These are phyloP conservation scores for Leptodermis oblonga DNA, from an alignment of 257 asterid genomes.

Conservation along the genomic window DNA sequence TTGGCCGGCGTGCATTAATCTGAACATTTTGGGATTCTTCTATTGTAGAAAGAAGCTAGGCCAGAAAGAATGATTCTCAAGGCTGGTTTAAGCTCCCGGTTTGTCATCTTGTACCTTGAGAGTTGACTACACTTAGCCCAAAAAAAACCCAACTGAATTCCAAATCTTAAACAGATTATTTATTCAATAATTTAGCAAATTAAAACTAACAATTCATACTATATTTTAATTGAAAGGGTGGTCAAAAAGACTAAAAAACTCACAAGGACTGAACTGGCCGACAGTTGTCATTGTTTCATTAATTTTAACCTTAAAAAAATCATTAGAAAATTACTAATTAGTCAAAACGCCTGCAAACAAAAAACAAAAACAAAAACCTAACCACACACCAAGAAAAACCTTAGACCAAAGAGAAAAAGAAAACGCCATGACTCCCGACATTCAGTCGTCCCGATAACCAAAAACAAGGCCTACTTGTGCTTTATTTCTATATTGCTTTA, in stretches of 20 bases:
- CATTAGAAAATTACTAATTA: not conserved
- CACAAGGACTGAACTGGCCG: no score
- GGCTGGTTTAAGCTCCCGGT: conserved; percentile 1
- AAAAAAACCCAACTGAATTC: not conserved
- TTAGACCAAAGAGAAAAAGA: no score
- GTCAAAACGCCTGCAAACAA: no score
- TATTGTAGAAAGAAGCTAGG: not conserved
- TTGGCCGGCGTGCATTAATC: not conserved
- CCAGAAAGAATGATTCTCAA: not conserved
- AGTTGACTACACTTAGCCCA: not conserved
- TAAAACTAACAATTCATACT: not conserved
- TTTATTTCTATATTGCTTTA: no score
- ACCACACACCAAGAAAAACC: no score
- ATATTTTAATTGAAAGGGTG: not conserved
- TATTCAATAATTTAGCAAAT: not conserved
- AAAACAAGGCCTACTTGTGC: not conserved
- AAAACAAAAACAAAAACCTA: no score
- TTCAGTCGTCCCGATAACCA: not conserved
- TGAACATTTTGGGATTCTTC: no score
- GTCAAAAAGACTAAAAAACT: no score
- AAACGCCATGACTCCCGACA: conserved; percentile 21
- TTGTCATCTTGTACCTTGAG: conserved; percentile 12
- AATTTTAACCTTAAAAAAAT: not conserved
- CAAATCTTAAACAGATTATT: not conserved
- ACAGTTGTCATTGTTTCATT: conserved; percentile 5